These are phyloP conservation scores for Nakazawaea anatomiae DNA, from an alignment of 805 yeast genomes.

Conservation along the genomic window DNA sequence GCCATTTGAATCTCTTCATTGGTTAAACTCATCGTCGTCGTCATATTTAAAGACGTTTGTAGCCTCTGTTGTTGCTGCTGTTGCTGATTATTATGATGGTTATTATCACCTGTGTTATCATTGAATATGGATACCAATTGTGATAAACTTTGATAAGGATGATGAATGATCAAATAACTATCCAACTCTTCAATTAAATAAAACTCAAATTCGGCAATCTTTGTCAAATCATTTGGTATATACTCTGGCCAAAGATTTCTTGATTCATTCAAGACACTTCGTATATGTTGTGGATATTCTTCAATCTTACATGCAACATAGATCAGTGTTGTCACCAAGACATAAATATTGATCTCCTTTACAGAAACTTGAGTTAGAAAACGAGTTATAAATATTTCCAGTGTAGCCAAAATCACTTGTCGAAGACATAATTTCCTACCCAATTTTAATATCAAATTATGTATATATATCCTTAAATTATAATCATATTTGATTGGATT, in stretches of 20 bases:
- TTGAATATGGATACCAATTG: slow-evolving; percentile 43
- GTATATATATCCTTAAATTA: slow-evolving; percentile 72
- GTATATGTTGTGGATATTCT: slow-evolving; percentile 90
- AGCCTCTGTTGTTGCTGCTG: background rate
- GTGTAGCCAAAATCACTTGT: slow-evolving; percentile 82
- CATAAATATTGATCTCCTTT: slow-evolving; percentile 76
- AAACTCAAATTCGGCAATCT: slow-evolving; percentile 92
- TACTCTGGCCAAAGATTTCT: slow-evolving; percentile 91
- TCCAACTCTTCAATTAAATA: slow-evolving; percentile 86
- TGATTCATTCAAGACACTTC: slow-evolving; percentile 79
- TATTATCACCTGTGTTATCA: slow-evolving; percentile 13
- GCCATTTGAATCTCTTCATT: slow-evolving; percentile 74
- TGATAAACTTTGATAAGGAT: slow-evolving; percentile 62
- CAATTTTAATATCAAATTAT: slow-evolving; percentile 63
- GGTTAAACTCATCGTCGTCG: slow-evolving; percentile 22
- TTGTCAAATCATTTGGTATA: slow-evolving; percentile 85
- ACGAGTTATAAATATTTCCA: slow-evolving; percentile 79
- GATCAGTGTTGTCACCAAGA: slow-evolving; percentile 76
- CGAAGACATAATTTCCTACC: slow-evolving; percentile 76
- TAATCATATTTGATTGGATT: slow-evolving; percentile 45
- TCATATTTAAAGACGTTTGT: slow-evolving; percentile 12
- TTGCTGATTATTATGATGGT: no score
- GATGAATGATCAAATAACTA: slow-evolving; percentile 64
- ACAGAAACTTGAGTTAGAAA: slow-evolving; percentile 68
- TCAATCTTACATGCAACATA: slow-evolving; percentile 92